Evolutionary conservation across 169 alveolate species (phyloP).

Genomic region (Perkinsus marinus): DNA sequence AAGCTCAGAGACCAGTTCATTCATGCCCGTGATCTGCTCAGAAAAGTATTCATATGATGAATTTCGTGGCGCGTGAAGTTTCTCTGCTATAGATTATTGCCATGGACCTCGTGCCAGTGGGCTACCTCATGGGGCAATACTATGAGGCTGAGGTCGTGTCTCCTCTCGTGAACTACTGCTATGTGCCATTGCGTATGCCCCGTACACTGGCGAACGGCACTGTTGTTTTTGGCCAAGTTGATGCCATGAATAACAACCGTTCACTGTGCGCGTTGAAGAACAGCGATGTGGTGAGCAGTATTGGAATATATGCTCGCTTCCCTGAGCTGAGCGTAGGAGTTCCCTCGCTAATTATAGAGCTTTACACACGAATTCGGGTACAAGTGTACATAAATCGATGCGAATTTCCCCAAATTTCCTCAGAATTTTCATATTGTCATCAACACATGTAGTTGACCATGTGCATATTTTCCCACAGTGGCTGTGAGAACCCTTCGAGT

Average conservation of each 20-base stretch:
- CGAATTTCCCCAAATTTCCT: too few relatives aligned
- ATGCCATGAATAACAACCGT: background rate
- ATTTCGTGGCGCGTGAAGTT: background rate
- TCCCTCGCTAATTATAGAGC: too few relatives aligned
- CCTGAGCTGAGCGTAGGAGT: too few relatives aligned
- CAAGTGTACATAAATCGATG: too few relatives aligned
- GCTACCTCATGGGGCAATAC: background rate
- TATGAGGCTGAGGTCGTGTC: background rate
- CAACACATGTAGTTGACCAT: too few relatives aligned
- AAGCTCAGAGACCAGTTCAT: background rate
- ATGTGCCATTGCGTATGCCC: background rate
- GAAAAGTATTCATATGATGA: background rate
- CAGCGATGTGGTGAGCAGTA: background rate
- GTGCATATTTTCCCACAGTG: too few relatives aligned
- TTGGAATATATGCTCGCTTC: background rate
- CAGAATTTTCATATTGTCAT: too few relatives aligned
- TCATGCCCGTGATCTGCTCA: background rate
- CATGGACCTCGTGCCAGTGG: background rate
- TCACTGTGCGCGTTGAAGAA: background rate
- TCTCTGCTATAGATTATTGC: background rate
- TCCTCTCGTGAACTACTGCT: background rate
- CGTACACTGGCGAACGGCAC: background rate
- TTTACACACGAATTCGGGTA: too few relatives aligned
- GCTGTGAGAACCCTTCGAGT: background rate
- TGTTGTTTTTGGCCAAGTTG: background rate